Evolutionary conservation across 306 rosid species (phyloP).

Genomic region (Calophaca sinica): DNA sequence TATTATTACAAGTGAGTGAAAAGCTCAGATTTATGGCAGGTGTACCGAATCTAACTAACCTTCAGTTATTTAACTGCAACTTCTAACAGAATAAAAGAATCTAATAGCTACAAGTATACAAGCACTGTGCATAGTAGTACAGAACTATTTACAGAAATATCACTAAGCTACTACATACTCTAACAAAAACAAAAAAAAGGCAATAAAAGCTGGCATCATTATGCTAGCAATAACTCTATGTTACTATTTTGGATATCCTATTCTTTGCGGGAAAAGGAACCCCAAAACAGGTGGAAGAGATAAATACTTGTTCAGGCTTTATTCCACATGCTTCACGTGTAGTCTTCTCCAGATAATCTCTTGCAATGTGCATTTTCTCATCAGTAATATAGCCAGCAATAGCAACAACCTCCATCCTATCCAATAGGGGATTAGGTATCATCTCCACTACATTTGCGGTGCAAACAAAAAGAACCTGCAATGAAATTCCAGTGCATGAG

Average conservation of each 20-base stretch:
- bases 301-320: slow-evolving; percentile 75
- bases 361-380: slow-evolving; percentile 98
- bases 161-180: background rate
- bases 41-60: background rate
- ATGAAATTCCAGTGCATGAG: slow-evolving; percentile 43
- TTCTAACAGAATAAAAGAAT: background rate
- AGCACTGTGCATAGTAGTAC: background rate
- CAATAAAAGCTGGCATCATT: slow-evolving; percentile 22
- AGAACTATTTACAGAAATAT: background rate
- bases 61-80: background rate
- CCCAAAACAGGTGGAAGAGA: slow-evolving; percentile 28
- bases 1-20: background rate
- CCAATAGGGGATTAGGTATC: slow-evolving; percentile 95
- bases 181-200: background rate
- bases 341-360: slow-evolving; percentile 93
- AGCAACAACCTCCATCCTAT: slow-evolving; percentile 95
- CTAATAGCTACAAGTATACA: background rate
- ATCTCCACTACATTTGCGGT: slow-evolving; percentile 92
- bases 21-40: background rate
- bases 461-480: slow-evolving; percentile 99
- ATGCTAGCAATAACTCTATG: slow-evolving; percentile 1
- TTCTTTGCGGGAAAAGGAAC: slow-evolving; percentile 31
- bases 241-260: slow-evolving; percentile 21
- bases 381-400: slow-evolving; percentile 97
- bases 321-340: slow-evolving; percentile 97